phyloP scores from a whole-genome alignment of 805 yeast species.

The Nakazawaea peltata region DNA sequence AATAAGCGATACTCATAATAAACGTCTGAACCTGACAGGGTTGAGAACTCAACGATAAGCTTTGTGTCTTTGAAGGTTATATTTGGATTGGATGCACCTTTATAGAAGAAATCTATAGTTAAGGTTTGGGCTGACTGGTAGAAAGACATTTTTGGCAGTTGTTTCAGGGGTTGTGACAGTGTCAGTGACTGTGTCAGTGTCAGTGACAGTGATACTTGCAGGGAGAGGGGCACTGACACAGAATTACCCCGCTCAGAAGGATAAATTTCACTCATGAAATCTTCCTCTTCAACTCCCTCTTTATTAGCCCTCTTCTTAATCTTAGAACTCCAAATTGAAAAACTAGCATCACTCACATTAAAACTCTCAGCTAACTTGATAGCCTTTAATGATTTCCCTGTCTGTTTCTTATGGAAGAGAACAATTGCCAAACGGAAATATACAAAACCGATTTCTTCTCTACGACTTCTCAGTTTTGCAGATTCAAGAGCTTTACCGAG shows the following conservation, averaged over 20 bases:
- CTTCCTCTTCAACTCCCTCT: constrained; percentile 26
- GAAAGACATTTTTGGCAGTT: constrained; percentile 51
- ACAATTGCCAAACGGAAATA: constrained; percentile 41
- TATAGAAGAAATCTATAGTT: constrained; percentile 64
- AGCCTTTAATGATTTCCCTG: constrained; percentile 29
- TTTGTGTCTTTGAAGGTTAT: constrained; percentile 30
- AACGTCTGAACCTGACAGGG: constrained; percentile 36
- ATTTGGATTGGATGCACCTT: constrained; percentile 43
- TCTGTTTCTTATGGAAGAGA: constrained; percentile 36
- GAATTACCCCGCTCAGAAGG: too few relatives aligned
- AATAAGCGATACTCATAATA: constrained; percentile 44
- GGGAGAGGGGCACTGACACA: neutral
- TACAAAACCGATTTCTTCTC: constrained; percentile 37
- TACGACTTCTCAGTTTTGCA: constrained; percentile 38
- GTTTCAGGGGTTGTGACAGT: constrained; percentile 7
- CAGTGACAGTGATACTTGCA: neutral
- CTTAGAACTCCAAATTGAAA: constrained; percentile 40
- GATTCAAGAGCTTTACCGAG: constrained; percentile 34
- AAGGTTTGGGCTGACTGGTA: constrained; percentile 57
- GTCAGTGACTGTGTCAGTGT: neutral
- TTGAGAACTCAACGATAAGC: constrained; percentile 38
- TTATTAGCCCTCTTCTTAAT: constrained; percentile 21
- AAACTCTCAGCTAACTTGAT: constrained; percentile 33
- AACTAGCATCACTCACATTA: constrained; percentile 36
- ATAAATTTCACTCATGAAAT: neutral